Percentiles rank a stretch among this genome's conserved stretches.
phyloP scores from a whole-genome alignment of 2,329 filamentous ascomycete species.

The Penicillium crustosum region DNA sequence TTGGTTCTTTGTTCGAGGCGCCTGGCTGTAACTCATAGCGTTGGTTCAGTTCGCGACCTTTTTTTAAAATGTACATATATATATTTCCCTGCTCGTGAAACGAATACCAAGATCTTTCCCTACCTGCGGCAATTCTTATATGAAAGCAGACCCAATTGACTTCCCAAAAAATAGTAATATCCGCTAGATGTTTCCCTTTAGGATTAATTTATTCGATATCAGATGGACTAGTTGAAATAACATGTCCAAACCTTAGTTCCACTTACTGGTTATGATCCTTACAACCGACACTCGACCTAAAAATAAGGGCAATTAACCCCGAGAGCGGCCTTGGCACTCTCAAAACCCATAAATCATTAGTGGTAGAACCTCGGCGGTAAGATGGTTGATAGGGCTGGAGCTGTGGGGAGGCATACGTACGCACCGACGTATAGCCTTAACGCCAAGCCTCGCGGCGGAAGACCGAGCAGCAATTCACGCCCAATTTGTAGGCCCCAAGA shows the following conservation, averaged over 20 bases:
- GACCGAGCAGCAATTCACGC: not conserved
- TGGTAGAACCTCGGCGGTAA: not conserved
- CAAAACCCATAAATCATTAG: not conserved
- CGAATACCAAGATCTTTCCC: slow-evolving; percentile 5
- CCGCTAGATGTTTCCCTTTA: not conserved
- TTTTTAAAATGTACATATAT: slow-evolving; percentile 8
- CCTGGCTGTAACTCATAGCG: not conserved
- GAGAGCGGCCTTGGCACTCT: not conserved
- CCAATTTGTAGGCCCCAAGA: not conserved
- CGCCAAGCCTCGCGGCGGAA: slow-evolving; percentile 3
- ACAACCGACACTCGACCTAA: not conserved
- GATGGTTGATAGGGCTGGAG: not conserved
- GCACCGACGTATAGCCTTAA: not conserved
- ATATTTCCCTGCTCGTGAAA: slow-evolving; percentile 1
- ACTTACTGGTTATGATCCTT: not conserved
- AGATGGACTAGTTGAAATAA: not conserved
- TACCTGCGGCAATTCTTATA: not conserved
- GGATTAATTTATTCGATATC: not conserved
- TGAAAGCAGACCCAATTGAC: not conserved
- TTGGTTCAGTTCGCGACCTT: not conserved
- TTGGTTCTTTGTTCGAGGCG: not conserved
- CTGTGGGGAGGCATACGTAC: slow-evolving; percentile 3
- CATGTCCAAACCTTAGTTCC: too few relatives aligned
- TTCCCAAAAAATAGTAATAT: not conserved
- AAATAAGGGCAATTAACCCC: not conserved